Percentiles rank a stretch among this genome's conserved stretches.
Conservation (phyloP, 208 protist species). For the Acanthamoeba rhysodes region DNA sequence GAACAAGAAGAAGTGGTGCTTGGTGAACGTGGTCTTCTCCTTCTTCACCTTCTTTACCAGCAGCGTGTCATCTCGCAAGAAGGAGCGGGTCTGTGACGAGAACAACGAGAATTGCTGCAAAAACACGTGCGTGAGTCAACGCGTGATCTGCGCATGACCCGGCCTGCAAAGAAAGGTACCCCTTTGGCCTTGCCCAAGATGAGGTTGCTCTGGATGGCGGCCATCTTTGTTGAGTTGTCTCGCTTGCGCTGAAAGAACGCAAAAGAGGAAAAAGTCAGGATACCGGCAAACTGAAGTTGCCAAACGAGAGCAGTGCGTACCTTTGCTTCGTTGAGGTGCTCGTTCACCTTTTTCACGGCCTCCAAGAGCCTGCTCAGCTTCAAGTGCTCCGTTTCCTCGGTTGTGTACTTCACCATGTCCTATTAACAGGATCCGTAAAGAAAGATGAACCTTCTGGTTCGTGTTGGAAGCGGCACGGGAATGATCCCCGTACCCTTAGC, state of each 20-base stretch:
- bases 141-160: too few species aligned
- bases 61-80: slow-evolving; percentile 26
- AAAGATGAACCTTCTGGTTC: too few species aligned
- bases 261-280: not conserved
- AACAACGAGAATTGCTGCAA: slow-evolving; percentile 53
- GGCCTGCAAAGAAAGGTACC: not conserved
- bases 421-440: not conserved
- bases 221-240: slow-evolving; percentile 34
- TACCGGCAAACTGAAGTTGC: not conserved
- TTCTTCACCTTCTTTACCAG: slow-evolving; percentile 70
- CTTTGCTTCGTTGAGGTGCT: slow-evolving; percentile 70
- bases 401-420: slow-evolving; percentile 70
- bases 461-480: not conserved
- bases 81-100: slow-evolving; percentile 30
- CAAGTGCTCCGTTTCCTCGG: slow-evolving; percentile 40
- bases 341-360: slow-evolving; percentile 44
- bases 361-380: slow-evolving; percentile 58
- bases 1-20: slow-evolving; percentile 72
- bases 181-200: slow-evolving; percentile 56
- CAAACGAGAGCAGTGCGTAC: not conserved
- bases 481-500: not conserved
- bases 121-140: not conserved
- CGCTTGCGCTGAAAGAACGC: not conserved
- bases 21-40: slow-evolving; percentile 53
- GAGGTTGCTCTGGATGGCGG: slow-evolving; percentile 39